Conservation (phyloP, 129 eudicot genomes). For the Glebionis coronaria region DNA sequence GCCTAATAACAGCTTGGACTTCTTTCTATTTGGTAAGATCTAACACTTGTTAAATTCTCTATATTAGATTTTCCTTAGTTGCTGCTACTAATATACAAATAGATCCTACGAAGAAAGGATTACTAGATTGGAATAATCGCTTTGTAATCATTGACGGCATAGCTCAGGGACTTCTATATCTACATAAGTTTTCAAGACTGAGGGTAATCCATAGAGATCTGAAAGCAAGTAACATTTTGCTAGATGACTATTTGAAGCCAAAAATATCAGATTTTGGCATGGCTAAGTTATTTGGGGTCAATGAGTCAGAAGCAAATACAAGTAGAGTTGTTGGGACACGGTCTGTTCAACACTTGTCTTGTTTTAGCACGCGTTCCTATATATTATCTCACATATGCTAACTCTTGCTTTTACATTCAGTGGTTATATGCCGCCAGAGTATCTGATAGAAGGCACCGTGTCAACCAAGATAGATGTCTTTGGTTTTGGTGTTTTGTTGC, state of each 20-base stretch:
- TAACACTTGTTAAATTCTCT: too few species aligned
- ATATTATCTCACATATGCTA: neutral
- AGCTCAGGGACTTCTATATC: conserved; percentile 37
- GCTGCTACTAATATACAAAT: neutral
- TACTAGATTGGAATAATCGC: conserved; percentile 26
- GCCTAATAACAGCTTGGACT: conserved; percentile 33
- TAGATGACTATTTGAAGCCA: conserved; percentile 29
- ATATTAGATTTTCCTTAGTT: too few species aligned
- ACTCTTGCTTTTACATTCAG: neutral
- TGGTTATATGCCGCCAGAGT: too few species aligned
- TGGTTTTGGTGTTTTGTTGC: too few species aligned
- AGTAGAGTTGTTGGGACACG: conserved; percentile 35
- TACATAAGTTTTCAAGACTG: conserved; percentile 30
- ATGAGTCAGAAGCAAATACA: conserved; percentile 31
- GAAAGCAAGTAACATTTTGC: conserved; percentile 35
- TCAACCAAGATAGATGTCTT: too few species aligned
- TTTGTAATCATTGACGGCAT: conserved; percentile 33
- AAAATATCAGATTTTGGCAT: conserved; percentile 34
- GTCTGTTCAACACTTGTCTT: conserved; percentile 15
- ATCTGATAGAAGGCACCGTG: too few species aligned
- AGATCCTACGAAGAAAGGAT: conserved; percentile 25
- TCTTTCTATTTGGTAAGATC: conserved; percentile 30
- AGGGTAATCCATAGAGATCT: conserved; percentile 35
- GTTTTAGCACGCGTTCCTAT: neutral
- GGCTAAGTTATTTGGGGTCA: conserved; percentile 29